Evolutionary conservation across 2,329 filamentous ascomycete genomes (phyloP).

Genomic region (Fusarium secorum): DNA sequence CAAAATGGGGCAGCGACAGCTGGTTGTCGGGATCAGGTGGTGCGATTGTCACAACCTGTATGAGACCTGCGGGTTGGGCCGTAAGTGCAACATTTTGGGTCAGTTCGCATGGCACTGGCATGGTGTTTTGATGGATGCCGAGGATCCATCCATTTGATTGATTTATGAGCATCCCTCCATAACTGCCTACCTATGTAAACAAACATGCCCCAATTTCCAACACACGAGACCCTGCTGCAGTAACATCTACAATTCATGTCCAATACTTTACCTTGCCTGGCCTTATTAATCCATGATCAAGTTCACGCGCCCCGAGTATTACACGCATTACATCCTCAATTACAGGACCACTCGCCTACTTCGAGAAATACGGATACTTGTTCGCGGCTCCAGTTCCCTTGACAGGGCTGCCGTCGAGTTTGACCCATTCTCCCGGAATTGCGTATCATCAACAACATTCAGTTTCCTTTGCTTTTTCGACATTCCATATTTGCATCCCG

Average conservation of each 20-base stretch:
- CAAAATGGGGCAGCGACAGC: conserved; percentile 35
- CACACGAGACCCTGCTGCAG: conserved; percentile 13
- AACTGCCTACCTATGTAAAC: conserved; percentile 33
- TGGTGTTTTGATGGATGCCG: conserved; percentile 28
- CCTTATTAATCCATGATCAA: conserved; percentile 13
- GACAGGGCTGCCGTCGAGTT: conserved; percentile 1
- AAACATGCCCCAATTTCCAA: conserved; percentile 25
- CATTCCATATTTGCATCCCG: conserved; percentile 26
- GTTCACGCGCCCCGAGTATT: conserved; percentile 9
- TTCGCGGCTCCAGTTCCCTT: not conserved
- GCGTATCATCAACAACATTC: conserved; percentile 16
- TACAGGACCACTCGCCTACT: conserved; percentile 5
- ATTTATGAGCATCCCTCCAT: conserved; percentile 16
- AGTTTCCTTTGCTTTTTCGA: conserved; percentile 28
- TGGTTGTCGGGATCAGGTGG: conserved; percentile 38
- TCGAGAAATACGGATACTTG: not conserved
- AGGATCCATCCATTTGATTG: conserved; percentile 20
- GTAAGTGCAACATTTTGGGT: conserved; percentile 21
- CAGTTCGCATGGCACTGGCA: conserved; percentile 29
- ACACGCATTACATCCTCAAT: conserved; percentile 12
- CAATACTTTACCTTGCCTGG: not conserved
- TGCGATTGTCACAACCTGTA: conserved; percentile 35
- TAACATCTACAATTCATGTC: conserved; percentile 15
- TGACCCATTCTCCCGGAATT: not conserved
- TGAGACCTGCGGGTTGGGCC: conserved; percentile 30